Base-by-base conservation (phyloP, 2,329 filamentous ascomycete genomes). In the Neofusicoccum kwambonambiense region DNA sequence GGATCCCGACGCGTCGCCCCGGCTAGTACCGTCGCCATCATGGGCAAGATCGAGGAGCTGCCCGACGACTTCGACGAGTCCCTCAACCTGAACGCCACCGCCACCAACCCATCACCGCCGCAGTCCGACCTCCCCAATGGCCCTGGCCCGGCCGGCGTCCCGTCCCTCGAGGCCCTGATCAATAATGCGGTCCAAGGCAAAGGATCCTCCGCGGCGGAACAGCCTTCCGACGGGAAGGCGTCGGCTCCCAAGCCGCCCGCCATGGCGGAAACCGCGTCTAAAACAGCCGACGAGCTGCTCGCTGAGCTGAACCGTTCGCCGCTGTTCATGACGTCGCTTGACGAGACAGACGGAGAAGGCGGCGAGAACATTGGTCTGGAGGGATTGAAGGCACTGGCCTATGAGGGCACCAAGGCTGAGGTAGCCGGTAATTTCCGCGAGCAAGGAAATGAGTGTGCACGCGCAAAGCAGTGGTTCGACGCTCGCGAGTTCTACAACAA, bases 271-370 rank as follows among this genome's bases (percentile, higher is more conserved):
- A 79, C 86, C 50, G 83, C 82, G 66, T 81, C 83, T 64, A 82
- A 87, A 72, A 82, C 83, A 4, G 81, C 81, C 0, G 86, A 89
- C 54, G 86, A 90, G 69, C 78, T 91, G 41, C 72, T 89, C 45
- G 79, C 82, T 52, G 86, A 89, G 71, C 82, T 91, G 79, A 90
- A 90, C 73, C 86, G 87, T 68, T 84, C 86, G 54, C 95, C 95
- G 6, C 85, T 99, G 42, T 99, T 99, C 83, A 99, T 99, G 95
- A 98, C 93, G 35, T 89, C 91, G 70, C 84, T 97, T 39, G 91
- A 86, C 65, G 84, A 86, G 66, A 84, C 83, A 12, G 83, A 83
- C 62, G 84, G 83, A 65, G 82, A 83, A 67, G 82, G 84, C 65
- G 84, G 91, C 71, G 90, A 96, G 68, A 97, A 97, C 73, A 83